Evolutionary conservation across 2,329 filamentous ascomycete species (phyloP).

Genomic region (Fonsecaea pedrosoi): DNA sequence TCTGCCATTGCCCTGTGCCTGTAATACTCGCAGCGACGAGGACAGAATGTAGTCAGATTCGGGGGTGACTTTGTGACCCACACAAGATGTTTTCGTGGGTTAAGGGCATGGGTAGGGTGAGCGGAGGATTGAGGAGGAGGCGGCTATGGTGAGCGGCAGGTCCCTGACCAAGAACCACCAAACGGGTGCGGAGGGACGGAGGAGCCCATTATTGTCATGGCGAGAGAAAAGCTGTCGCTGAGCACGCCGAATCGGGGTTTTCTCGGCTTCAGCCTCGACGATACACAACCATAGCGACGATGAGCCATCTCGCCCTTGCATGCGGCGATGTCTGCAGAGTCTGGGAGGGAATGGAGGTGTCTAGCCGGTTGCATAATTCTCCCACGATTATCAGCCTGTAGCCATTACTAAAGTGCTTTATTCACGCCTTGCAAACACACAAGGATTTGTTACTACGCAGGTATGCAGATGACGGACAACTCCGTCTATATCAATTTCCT

Average conservation of each 20-base stretch:
- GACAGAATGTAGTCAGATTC: too few species aligned
- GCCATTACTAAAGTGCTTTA: neutral
- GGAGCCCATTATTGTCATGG: too few species aligned
- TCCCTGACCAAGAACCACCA: too few species aligned
- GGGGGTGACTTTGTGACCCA: too few species aligned
- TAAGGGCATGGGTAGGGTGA: too few species aligned
- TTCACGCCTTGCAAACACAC: neutral
- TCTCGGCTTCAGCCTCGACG: neutral
- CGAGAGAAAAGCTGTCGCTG: too few species aligned
- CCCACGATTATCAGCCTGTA: neutral
- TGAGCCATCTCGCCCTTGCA: neutral
- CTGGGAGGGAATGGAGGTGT: neutral
- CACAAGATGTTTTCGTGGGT: too few species aligned
- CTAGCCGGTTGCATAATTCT: neutral
- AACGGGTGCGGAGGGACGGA: too few species aligned
- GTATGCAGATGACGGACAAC: neutral
- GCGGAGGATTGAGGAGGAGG: too few species aligned
- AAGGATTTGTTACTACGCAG: neutral
- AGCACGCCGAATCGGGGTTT: neutral
- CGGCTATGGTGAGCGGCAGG: too few species aligned
- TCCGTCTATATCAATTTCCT: neutral
- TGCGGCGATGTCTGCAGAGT: neutral
- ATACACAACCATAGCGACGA: neutral
- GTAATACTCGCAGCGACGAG: too few species aligned
- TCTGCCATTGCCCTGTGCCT: slow-evolving; percentile 2